These are phyloP conservation scores for Daldinia caldariorum DNA, from an alignment of 495 filamentous ascomycete species.

Conservation along the genomic window DNA sequence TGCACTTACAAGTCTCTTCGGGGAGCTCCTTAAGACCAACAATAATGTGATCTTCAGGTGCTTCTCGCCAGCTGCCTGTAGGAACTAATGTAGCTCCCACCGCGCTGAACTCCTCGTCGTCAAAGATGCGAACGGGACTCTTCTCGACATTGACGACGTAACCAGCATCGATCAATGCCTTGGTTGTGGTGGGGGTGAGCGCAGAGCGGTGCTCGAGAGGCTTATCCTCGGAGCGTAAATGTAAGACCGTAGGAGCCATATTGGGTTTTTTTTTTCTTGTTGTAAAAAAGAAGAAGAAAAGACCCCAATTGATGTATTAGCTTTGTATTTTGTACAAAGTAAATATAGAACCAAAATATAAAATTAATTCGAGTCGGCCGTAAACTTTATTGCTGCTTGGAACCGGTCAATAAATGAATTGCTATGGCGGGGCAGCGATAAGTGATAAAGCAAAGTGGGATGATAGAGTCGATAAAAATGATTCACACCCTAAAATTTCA, in stretches of 20 bases:
- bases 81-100: conserved; percentile 81
- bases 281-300: not conserved
- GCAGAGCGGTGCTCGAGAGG: conserved; percentile 67
- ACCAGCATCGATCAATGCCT: conserved; percentile 81
- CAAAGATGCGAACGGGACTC: conserved; percentile 83
- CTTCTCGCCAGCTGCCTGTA: conserved; percentile 80
- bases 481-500: conserved; percentile 37
- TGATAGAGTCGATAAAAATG: not conserved
- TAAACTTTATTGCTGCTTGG: not conserved
- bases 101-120: conserved; percentile 70
- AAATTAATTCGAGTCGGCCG: not conserved
- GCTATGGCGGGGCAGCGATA: conserved; percentile 34
- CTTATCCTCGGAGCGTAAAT: conserved; percentile 62
- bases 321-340: too few species aligned
- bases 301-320: conserved; percentile 20
- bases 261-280: not conserved
- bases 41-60: conserved; percentile 82
- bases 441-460: conserved; percentile 24
- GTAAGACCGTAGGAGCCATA: conserved; percentile 53
- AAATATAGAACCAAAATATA: too few species aligned
- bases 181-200: conserved; percentile 70
- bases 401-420: conserved; percentile 6
- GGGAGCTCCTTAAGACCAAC: conserved; percentile 95
- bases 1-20: conserved; percentile 74
- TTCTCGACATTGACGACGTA: conserved; percentile 87